A percentile compares a stretch with the other conserved stretches of the same genome.
phyloP scores from a whole-genome alignment of 2,329 filamentous ascomycete genomes.

The Colletotrichum truncatum region DNA sequence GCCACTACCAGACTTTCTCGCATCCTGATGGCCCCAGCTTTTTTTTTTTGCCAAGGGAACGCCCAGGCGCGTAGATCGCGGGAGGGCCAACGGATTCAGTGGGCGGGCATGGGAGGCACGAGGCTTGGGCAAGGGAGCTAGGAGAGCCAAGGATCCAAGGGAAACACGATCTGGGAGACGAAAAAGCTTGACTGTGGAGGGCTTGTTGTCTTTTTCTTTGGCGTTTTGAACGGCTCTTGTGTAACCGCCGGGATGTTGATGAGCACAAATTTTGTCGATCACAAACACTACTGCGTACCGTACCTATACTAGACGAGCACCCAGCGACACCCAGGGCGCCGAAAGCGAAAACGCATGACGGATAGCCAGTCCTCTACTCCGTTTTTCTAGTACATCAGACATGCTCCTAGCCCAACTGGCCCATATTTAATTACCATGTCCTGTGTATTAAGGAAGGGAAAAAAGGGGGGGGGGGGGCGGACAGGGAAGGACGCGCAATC shows the following conservation, averaged over 20 bases:
- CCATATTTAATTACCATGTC: slow-evolving; percentile 24
- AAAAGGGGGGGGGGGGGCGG: not conserved
- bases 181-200: slow-evolving; percentile 20
- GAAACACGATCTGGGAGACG: not conserved
- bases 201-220: not conserved
- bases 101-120: slow-evolving; percentile 1
- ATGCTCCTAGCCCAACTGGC: not conserved
- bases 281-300: too few relatives aligned
- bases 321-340: not conserved
- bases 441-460: too few relatives aligned
- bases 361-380: not conserved
- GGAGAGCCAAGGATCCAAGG: slow-evolving; percentile 15
- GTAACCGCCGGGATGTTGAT: not conserved
- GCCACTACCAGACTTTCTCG: not conserved
- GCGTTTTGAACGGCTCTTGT: not conserved
- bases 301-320: too few relatives aligned
- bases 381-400: too few relatives aligned
- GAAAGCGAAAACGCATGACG: not conserved
- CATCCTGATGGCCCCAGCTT: not conserved
- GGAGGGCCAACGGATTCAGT: not conserved
- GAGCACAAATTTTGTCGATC: not conserved
- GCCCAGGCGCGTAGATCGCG: slow-evolving; percentile 28
- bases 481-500: not conserved
- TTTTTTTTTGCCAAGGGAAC: slow-evolving; percentile 25
- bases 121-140: slow-evolving; percentile 17